Evolutionary conservation across 176 grass and related monocot genomes (phyloP), one percentile per base, ranked within the genome.

Genomic region (Alloteropsis semialata): DNA sequence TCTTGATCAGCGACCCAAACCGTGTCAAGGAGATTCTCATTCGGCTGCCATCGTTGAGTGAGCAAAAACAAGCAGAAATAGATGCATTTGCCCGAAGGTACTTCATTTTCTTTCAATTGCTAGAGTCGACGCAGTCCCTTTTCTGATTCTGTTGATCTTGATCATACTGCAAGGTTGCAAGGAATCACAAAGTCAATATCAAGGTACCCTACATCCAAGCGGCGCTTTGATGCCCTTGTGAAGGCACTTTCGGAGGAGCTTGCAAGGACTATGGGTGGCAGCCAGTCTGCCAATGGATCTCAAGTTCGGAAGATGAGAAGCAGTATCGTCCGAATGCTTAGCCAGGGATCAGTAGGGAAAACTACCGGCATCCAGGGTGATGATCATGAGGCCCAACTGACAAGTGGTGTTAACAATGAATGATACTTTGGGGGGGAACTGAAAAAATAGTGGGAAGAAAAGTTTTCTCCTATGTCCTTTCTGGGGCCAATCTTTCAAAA

Each of bases 131-230:
- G 5, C 65, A 44, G 5, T 24, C 8, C 28, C 22, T 72, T 72
- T 64, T 78, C 66, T 82, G 19, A 86, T 56, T 38, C 6, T 39
- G 46, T 66, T 77, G n/a, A 48, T 84, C 34, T 66, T 77, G n/a
- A 48, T 84, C 34, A 36, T 80, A n/a, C 74, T 21, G 8, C 80
- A 57, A 99, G 93, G 55, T 86, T 99, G 87, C 87, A 94, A 92
- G 96, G 96, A 45, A 99, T 99, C 76, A 99, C 93, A 14, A 94
- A 81, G 64, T 92, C 93, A 0, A 95, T 99, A 64, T 94, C 93
- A 50, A 96, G 93, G 53, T 99, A 92, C 87, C 96, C 96, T 15
- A 99, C 93, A 44, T 59, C 81, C 21, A 99, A 93, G 64, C 91
- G 91, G 1, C 93, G 93, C 28, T 99, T 94, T 11, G 89, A 94